Evolutionary conservation across 331 rosid species (phyloP), one percentile per base, ranked within the genome.

Genomic region (Acacia pycnantha): DNA sequence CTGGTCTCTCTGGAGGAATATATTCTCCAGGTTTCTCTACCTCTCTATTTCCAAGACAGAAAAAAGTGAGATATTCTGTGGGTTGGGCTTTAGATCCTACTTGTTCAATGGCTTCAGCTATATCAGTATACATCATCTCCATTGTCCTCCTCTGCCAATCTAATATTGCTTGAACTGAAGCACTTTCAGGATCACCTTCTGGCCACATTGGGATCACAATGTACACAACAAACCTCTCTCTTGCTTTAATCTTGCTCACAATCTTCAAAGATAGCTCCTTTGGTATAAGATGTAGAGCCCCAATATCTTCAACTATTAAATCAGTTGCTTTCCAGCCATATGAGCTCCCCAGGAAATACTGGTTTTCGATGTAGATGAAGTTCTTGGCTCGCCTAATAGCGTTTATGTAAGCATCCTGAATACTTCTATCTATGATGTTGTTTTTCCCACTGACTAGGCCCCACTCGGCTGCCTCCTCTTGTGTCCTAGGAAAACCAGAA

Each of bases 141-240:
- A 96, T 86, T 0, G 97, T 96, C 82, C 98, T 91, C 35, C 92
- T 88, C 56, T 93, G 97, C 97, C 99, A 96, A 80, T 93, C 97
- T 31, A 96, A 37, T 77, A 93, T 93, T 48, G 97, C 93, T 26
- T 92, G 99, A 83, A 93, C 97, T 41, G 97, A 90, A 26, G 56
- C 92, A 81, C 97, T 93, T 59, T 89, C 97, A 3, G 98, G 99
- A 12, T 79, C 54, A 33, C 97, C 97, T 88, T 95, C 95, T 13
- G 99, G 98, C 97, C 99, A 95, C 98, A 92, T 91, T 71, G 97
- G 98, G 64, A 95, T 84, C 80, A 95, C 97, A 47, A 93, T 56
- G 82, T 93, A 95, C 27, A 83, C 97, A 13, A 46, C 72, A 77
- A 95, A 95, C 78, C 98, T 88, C 74, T 95, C 86, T 76, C 83